Evolutionary conservation across 495 filamentous ascomycete genomes (phyloP).

Genomic region (Tricharina praecox): DNA sequence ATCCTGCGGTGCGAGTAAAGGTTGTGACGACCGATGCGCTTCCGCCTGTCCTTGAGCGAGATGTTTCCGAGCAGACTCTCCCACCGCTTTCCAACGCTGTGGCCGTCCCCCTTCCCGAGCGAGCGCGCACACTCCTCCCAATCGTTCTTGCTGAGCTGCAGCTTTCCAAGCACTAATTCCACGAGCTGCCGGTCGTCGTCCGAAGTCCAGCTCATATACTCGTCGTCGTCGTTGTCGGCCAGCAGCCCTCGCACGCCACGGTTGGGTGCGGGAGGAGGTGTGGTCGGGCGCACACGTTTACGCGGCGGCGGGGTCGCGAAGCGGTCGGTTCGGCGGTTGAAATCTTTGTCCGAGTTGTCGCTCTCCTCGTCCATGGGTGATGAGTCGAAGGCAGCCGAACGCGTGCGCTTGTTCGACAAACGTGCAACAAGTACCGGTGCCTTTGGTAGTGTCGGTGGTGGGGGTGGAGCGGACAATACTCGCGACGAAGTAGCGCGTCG

Average conservation of each 20-base stretch:
- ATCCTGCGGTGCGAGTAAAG: background rate
- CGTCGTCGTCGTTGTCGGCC: constrained; percentile 29
- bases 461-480: background rate
- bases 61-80: constrained; percentile 27
- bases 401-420: constrained; percentile 16
- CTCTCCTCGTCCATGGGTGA: constrained; percentile 6
- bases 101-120: constrained; percentile 45
- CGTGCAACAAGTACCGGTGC: background rate
- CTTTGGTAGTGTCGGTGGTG: background rate
- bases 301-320: constrained; percentile 19
- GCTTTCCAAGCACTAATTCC: constrained; percentile 57
- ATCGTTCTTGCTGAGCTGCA: constrained; percentile 52
- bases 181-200: constrained; percentile 57
- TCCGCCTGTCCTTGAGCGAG: background rate
- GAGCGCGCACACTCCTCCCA: constrained; percentile 64
- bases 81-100: constrained; percentile 52
- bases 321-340: constrained; percentile 11
- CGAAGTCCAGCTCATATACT: constrained; percentile 40
- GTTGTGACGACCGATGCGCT: background rate
- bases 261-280: constrained; percentile 22
- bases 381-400: constrained; percentile 14
- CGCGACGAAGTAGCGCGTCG: constrained; percentile 7
- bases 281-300: constrained; percentile 21
- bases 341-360: constrained; percentile 24
- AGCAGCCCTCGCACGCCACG: constrained; percentile 18